phyloP scores from a whole-genome alignment of 1,284 basidiomycete species.

The Papiliotrema fonsecae region DNA sequence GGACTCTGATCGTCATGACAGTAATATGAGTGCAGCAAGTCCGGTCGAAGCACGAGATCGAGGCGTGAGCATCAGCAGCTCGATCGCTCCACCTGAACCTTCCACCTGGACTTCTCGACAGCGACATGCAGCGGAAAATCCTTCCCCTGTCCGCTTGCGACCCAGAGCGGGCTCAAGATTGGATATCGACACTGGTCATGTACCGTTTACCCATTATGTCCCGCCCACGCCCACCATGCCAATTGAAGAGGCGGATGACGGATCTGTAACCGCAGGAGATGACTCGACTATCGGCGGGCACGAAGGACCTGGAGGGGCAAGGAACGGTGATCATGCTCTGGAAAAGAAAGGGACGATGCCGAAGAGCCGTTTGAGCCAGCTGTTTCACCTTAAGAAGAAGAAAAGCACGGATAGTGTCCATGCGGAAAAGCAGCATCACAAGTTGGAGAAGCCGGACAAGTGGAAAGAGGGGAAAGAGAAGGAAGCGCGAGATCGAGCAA shows the following conservation, averaged over 20 bases:
- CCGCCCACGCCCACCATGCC: slow-evolving; percentile 6
- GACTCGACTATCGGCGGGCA: not conserved
- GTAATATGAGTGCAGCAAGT: not conserved
- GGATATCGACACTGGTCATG: slow-evolving; percentile 27
- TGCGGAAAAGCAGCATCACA: slow-evolving; percentile 5
- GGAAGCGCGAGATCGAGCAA: slow-evolving; percentile 13
- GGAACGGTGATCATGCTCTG: not conserved
- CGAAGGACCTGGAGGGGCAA: not conserved
- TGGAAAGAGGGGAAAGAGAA: slow-evolving; percentile 8
- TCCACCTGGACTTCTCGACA: not conserved
- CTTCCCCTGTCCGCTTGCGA: not conserved
- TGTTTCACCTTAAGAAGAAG: slow-evolving; percentile 21
- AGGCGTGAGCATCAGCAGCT: slow-evolving; percentile 8
- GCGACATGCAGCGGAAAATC: not conserved
- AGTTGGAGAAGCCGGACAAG: slow-evolving; percentile 2
- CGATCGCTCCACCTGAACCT: not conserved
- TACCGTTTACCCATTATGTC: slow-evolving; percentile 38
- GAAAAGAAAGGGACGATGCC: not conserved
- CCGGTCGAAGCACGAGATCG: slow-evolving; percentile 5
- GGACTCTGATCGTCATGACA: not conserved
- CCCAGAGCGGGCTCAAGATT: slow-evolving; percentile 10
- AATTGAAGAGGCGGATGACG: not conserved
- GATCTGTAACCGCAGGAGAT: not conserved
- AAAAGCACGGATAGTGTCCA: slow-evolving; percentile 3
- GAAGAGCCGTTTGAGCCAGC: slow-evolving; percentile 18